These are phyloP conservation scores for Amyloporia xantha DNA, from an alignment of 768 basidiomycete species.

Conservation along the genomic window DNA sequence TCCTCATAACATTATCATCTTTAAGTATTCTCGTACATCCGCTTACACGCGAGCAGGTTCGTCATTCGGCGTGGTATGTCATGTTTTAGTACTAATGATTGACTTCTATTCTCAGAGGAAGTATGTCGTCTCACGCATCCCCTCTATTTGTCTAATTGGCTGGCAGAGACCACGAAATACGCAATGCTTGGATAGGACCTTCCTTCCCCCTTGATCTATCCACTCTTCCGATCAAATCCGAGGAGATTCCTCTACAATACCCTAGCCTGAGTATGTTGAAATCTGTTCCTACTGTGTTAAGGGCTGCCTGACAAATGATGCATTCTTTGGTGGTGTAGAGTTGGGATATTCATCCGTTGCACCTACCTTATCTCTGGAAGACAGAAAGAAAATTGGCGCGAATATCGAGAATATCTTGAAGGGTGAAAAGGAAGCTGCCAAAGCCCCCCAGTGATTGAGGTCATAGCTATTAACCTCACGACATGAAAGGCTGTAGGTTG, in stretches of 20 bases:
- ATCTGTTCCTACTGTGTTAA: neutral
- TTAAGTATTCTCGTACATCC: slow-evolving; percentile 71
- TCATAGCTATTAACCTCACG: too few relatives aligned
- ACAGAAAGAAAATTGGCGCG: slow-evolving; percentile 53
- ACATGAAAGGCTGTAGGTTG: too few relatives aligned
- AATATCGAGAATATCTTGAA: slow-evolving; percentile 53
- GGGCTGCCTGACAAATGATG: neutral
- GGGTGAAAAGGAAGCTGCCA: slow-evolving; percentile 62
- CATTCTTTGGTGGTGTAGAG: slow-evolving; percentile 30
- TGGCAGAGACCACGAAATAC: slow-evolving; percentile 60
- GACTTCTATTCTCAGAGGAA: slow-evolving; percentile 32
- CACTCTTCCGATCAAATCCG: slow-evolving; percentile 42
- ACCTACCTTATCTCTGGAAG: slow-evolving; percentile 47
- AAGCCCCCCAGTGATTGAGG: slow-evolving; percentile 43
- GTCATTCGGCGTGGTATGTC: slow-evolving; percentile 16
- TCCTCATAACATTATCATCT: too few relatives aligned
- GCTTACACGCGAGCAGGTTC: slow-evolving; percentile 61
- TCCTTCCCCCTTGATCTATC: slow-evolving; percentile 62
- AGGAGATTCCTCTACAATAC: slow-evolving; percentile 62
- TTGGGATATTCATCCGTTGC: slow-evolving; percentile 60
- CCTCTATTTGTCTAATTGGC: neutral
- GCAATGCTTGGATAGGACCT: slow-evolving; percentile 69
- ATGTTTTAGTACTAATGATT: neutral
- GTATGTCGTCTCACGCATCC: slow-evolving; percentile 28
- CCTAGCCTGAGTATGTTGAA: slow-evolving; percentile 30